Evolutionary conservation across 1,139 yeast species (phyloP), one percentile per base, ranked within the genome.

Genomic region (Hyphopichia wangnamkhiaoensis): DNA sequence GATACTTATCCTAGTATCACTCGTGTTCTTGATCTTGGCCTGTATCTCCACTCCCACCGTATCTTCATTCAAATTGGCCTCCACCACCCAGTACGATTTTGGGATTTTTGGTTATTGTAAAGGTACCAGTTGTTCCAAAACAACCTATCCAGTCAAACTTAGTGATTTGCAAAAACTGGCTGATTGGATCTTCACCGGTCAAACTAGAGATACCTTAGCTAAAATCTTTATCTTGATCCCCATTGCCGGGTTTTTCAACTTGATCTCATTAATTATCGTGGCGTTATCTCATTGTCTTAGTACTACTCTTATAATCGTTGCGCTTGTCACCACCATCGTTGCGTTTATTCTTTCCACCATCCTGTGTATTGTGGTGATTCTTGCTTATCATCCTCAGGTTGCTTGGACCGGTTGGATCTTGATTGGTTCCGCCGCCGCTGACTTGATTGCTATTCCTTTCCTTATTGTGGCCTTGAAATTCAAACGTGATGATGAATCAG

Each of bases 91-190:
- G 37, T 71, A 72, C 54, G 68, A 76, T 39, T 93, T 84, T 59
- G 98, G 98, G 4, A 89, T 88, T 1, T 87, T 91, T 67, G 98
- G 98, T 2, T 77, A 79, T 46, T 91, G 98, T 60, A 56, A 47
- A 32, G 38, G 49, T 5, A 44, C 58, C 19, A 56, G 67, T 3
- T 87, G 96, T 60, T 69, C 83, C 0, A 40, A 43, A 5, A 66
- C 70, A 4, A 40, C 54, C n/a, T 72, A 62, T 45, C 78, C 78
- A 1, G 57, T 67, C 39, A 30, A 37, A 2, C 46, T 63, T 15
- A 50, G 61, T 27, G 34, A 41, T 5, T 40, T 50, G 12, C 50
- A 52, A 18, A 45, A 50, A 13, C 42, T 51, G 12, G 29, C 48
- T 13, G 50, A 50, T 43, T 68, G 72, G 71, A 33, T 54, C 3